Percentiles rank a stretch among this genome's conserved stretches.
Conservation (phyloP, 1,284 basidiomycete genomes). For the Papiliotrema nemorosa region DNA sequence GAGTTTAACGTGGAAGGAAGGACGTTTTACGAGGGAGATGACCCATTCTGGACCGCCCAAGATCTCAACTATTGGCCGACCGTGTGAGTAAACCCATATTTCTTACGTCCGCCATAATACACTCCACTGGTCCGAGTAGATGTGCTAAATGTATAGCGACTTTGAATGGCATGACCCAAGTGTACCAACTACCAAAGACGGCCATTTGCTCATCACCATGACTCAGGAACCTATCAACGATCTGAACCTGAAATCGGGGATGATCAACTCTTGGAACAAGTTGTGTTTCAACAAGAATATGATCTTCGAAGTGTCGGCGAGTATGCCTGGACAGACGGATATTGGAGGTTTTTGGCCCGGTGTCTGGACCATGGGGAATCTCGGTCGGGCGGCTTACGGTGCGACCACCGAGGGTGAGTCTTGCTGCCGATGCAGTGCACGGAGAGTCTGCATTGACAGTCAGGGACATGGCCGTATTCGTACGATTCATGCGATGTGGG, state of each 20-base stretch:
- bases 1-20: conserved; percentile 79
- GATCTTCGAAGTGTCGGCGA: conserved; percentile 42
- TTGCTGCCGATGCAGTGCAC: too few species aligned
- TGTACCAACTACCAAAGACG: conserved; percentile 56
- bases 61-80: conserved; percentile 64
- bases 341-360: conserved; percentile 68
- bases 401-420: conserved; percentile 41
- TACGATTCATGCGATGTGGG: conserved; percentile 55
- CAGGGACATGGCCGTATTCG: conserved; percentile 52
- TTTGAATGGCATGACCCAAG: conserved; percentile 53
- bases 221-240: conserved; percentile 58
- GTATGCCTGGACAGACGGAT: conserved; percentile 65
- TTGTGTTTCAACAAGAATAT: conserved; percentile 69
- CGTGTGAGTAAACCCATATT: conserved; percentile 53
- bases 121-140: conserved; percentile 17
- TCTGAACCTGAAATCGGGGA: conserved; percentile 72
- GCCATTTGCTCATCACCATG: conserved; percentile 70
- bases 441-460: too few species aligned
- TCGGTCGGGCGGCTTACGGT: conserved; percentile 53
- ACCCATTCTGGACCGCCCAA: conserved; percentile 58
- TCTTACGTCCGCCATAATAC: conserved; percentile 1
- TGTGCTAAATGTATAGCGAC: conserved; percentile 12
- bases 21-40: conserved; percentile 56
- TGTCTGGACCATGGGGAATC: conserved; percentile 52
- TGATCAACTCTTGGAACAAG: conserved; percentile 71